phyloP scores from a whole-genome alignment of 768 basidiomycete genomes.

The Boletus sp. region DNA sequence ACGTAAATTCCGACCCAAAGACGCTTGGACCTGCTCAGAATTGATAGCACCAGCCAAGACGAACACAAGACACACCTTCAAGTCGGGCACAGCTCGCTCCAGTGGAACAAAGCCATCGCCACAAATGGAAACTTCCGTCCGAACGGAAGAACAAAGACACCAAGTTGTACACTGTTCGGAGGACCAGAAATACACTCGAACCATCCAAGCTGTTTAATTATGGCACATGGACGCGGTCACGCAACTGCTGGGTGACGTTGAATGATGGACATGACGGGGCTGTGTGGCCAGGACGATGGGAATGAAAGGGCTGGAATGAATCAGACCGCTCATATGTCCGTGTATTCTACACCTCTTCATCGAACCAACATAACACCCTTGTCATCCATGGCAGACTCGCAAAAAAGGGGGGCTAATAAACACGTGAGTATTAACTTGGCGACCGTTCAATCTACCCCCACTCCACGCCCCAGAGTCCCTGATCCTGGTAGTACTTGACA shows the following conservation, averaged over 20 bases:
- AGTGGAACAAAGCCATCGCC: constrained; percentile 15
- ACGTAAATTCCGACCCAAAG: not conserved
- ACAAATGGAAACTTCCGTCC: constrained; percentile 2
- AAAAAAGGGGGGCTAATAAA: not conserved
- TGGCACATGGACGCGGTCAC: no score
- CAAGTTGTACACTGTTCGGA: no score
- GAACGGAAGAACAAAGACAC: not conserved
- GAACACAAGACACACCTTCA: constrained; percentile 2
- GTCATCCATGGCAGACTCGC: not conserved
- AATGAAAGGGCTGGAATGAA: no score
- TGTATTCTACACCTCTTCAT: no score
- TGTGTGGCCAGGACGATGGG: no score
- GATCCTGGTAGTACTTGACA: not conserved
- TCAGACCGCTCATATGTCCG: no score
- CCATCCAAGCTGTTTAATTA: no score
- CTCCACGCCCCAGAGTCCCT: not conserved
- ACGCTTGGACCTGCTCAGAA: not conserved
- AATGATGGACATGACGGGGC: no score
- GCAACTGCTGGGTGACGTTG: no score
- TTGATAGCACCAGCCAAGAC: not conserved
- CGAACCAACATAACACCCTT: not conserved
- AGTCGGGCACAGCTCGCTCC: not conserved
- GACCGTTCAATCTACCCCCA: not conserved
- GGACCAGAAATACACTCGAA: no score
- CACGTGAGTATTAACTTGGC: not conserved